Evolutionary conservation across 2,329 filamentous ascomycete genomes (phyloP).

Genomic region (Phyllosticta paracitricarpa): DNA sequence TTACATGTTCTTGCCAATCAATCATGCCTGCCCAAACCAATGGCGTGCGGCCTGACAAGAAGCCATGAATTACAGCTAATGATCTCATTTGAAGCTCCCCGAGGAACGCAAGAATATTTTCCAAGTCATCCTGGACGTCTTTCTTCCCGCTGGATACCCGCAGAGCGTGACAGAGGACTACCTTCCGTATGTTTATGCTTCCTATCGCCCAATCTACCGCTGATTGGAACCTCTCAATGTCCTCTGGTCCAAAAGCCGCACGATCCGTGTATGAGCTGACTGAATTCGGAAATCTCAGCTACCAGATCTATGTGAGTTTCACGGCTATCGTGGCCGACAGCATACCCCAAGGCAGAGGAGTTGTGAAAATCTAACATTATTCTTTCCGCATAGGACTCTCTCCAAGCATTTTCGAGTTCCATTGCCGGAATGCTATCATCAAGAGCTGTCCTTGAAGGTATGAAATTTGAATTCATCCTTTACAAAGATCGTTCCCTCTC

Average conservation of each 20-base stretch:
- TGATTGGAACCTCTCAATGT: no score
- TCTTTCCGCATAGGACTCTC: conserved; percentile 48
- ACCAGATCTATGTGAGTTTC: conserved; percentile 54
- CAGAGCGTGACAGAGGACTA: conserved; percentile 81
- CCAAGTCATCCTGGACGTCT: conserved; percentile 53
- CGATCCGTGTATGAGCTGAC: neutral
- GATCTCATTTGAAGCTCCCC: conserved; percentile 11
- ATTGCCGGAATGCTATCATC: conserved; percentile 73
- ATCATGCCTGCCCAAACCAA: neutral
- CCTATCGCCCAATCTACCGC: neutral
- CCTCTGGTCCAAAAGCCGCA: neutral
- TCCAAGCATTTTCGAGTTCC: conserved; percentile 76
- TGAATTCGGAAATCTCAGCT: conserved; percentile 32
- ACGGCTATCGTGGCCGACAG: no score
- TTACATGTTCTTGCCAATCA: conserved; percentile 12
- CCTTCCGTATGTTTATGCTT: conserved; percentile 42
- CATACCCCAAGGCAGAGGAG: no score
- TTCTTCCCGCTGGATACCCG: conserved; percentile 80
- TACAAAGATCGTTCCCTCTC: neutral
- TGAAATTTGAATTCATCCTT: neutral
- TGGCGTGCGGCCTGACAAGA: neutral
- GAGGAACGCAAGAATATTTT: conserved; percentile 17
- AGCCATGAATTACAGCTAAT: conserved; percentile 12
- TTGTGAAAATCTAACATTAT: no score
- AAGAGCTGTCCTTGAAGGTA: conserved; percentile 68